Evolutionary conservation across 2,329 filamentous ascomycete species (phyloP).

Genomic region (Penicillium verrucosum): DNA sequence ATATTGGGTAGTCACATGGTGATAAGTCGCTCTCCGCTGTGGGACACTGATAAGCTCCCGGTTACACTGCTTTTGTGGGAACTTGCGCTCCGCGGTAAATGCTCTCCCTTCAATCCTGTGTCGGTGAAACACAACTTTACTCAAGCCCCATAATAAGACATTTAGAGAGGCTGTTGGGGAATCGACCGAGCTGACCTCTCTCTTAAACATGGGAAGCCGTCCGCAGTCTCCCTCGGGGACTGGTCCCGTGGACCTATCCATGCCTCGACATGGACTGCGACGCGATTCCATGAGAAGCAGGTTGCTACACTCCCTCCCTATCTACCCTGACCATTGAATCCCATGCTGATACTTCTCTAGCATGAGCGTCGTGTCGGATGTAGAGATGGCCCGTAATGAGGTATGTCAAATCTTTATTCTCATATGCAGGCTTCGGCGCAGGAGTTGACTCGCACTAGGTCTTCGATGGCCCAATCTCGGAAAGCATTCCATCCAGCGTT

Average conservation of each 20-base stretch:
- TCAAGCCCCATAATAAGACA: neutral
- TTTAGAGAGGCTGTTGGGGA: neutral
- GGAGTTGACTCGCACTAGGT: slow-evolving; percentile 46
- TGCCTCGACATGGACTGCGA: slow-evolving; percentile 25
- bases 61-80: neutral
- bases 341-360: slow-evolving; percentile 32
- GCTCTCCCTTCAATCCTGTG: neutral
- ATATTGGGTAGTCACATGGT: neutral
- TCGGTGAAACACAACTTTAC: neutral
- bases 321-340: neutral
- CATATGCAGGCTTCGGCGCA: neutral
- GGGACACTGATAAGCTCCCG: slow-evolving; percentile 10
- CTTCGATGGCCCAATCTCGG: slow-evolving; percentile 87
- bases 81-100: neutral
- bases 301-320: slow-evolving; percentile 13
- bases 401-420: slow-evolving; percentile 45
- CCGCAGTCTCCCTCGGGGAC: slow-evolving; percentile 25
- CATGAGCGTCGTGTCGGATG: slow-evolving; percentile 81
- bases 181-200: neutral
- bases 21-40: slow-evolving; percentile 10
- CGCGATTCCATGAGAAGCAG: slow-evolving; percentile 43
- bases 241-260: slow-evolving; percentile 21
- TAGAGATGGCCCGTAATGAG: slow-evolving; percentile 99
- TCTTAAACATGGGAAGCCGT: slow-evolving; percentile 30
- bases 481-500: slow-evolving; percentile 90